phyloP scores from a whole-genome alignment of 345 rosid genomes.

The Aquilaria sinensis region DNA sequence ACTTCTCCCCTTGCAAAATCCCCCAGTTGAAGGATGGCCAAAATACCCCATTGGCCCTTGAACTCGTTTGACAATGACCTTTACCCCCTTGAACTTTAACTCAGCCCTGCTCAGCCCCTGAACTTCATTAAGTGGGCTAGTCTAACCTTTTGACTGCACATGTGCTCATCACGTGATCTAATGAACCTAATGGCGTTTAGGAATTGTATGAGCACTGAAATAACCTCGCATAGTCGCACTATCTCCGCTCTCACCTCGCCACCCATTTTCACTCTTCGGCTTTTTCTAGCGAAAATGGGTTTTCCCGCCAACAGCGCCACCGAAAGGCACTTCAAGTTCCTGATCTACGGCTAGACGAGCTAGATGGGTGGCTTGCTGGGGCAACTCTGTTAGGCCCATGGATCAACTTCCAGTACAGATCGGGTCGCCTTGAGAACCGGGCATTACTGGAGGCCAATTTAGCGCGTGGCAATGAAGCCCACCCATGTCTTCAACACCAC shows the following conservation, averaged over 20 bases:
- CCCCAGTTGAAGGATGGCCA: too few species aligned
- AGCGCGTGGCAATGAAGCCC: constrained; percentile 41
- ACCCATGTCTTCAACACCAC: constrained; percentile 90
- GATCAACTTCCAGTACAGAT: constrained; percentile 58
- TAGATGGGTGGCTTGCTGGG: constrained; percentile 93
- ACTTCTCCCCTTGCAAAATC: too few species aligned
- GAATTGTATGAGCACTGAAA: too few species aligned
- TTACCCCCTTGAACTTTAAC: too few species aligned
- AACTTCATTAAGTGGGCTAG: too few species aligned
- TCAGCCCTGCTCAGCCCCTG: too few species aligned
- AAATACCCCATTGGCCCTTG: too few species aligned
- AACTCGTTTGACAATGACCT: too few species aligned
- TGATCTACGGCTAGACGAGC: constrained; percentile 22
- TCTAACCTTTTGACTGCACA: too few species aligned
- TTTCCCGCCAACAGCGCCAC: constrained; percentile 42
- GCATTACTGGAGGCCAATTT: constrained; percentile 56
- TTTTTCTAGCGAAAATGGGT: constrained; percentile 26
- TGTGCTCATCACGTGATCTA: neutral
- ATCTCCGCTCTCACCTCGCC: constrained; percentile 13
- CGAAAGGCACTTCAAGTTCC: constrained; percentile 2
- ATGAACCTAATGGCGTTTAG: too few species aligned
- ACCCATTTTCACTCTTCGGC: too few species aligned
- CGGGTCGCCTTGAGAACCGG: constrained; percentile 83
- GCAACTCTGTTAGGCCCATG: constrained; percentile 55
- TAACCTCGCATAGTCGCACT: neutral